These are phyloP conservation scores for Tolypocladium ophioglossoides DNA, from an alignment of 2,329 filamentous ascomycete genomes.

Conservation along the genomic window DNA sequence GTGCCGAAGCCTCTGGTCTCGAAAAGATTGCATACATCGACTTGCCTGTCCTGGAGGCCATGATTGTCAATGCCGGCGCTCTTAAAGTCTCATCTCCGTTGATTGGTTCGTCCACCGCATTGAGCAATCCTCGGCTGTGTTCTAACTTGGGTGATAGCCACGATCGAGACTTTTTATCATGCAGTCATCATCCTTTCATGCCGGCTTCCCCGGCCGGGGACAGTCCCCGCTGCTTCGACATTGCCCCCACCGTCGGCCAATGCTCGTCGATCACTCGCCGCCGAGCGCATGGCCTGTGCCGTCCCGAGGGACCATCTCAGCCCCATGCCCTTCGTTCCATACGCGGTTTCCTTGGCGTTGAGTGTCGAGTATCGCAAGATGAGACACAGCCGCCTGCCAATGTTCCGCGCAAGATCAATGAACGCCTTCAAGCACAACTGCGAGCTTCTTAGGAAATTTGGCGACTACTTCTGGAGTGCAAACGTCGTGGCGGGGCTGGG, in stretches of 20 bases:
- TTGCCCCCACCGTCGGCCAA: constrained; percentile 39
- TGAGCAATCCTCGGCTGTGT: not conserved
- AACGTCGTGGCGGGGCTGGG: constrained; percentile 43
- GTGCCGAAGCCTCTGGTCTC: constrained; percentile 26
- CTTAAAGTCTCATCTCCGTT: constrained; percentile 36
- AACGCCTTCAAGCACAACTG: constrained; percentile 44
- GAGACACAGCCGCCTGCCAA: constrained; percentile 47
- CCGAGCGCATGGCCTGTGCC: constrained; percentile 46
- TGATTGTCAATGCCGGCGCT: constrained; percentile 44
- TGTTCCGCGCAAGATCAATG: constrained; percentile 46
- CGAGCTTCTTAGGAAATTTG: constrained; percentile 38
- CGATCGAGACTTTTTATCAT: constrained; percentile 53
- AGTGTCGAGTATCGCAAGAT: constrained; percentile 55
- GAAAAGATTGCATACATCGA: constrained; percentile 38
- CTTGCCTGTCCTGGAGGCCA: constrained; percentile 44
- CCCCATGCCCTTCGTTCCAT: constrained; percentile 49
- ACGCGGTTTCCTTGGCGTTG: constrained; percentile 49
- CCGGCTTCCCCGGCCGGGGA: constrained; percentile 35
- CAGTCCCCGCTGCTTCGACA: constrained; percentile 27
- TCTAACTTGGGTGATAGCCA: constrained; percentile 26
- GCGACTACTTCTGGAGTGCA: constrained; percentile 48
- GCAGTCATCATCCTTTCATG: constrained; percentile 53
- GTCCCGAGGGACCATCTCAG: constrained; percentile 39
- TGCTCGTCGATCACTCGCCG: constrained; percentile 44
- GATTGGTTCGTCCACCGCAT: constrained; percentile 28